Base-by-base conservation (phyloP, 345 rosid species). In the Lagerstroemia speciosa region DNA sequence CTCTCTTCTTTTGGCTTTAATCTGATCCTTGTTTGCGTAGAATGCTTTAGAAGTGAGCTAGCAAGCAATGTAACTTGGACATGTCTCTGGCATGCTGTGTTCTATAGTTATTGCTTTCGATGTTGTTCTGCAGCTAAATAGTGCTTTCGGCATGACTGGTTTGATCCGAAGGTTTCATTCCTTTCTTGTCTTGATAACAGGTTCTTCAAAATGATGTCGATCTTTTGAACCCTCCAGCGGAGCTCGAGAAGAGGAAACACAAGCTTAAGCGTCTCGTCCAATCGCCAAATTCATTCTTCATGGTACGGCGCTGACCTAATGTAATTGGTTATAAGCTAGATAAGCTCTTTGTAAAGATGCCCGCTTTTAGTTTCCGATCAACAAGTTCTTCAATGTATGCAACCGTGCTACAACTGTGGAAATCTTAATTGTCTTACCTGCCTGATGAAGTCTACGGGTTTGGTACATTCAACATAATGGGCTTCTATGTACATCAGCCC, bases 191-290 rank as follows among this genome's bases (percentile, higher is more conserved):
- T 3, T 11, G 58, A 6, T n/a, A n/a, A n/a, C 68, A 83, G 87
- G 91, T 84, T 77, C 83, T 87, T 55, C 87, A 84, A 68, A 88
- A 88, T 73, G 91, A 88, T 68, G 75, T 88, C 53, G 91, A 88
- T 76, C 79, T 83, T 76, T 83, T 86, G 70, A 84, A 88, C 75
- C 94, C 91, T n/a, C 94, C 91, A 2, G 87, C 79, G 26, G 89
- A 84, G 83, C 83, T 86, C 41, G 94, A 88, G 86, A 88, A 88
- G 86, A 84, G 77, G 80, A 88, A 88, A 80, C 94, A 88, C 80
- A 88, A 88, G 82, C 91, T 86, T 80, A 88, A 88, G 81, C 94
- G 86, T 65, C 86, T 88, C 24, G 94, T 88, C 60, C 91, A 83
- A 52, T 81, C 94, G 0, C 89, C 93, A 1, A 86, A 88, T 65